Evolutionary conservation across 108 stramenopile genomes (phyloP), one percentile per base, ranked within the genome.

Genomic region (Pseudonitzschia pungens): DNA sequence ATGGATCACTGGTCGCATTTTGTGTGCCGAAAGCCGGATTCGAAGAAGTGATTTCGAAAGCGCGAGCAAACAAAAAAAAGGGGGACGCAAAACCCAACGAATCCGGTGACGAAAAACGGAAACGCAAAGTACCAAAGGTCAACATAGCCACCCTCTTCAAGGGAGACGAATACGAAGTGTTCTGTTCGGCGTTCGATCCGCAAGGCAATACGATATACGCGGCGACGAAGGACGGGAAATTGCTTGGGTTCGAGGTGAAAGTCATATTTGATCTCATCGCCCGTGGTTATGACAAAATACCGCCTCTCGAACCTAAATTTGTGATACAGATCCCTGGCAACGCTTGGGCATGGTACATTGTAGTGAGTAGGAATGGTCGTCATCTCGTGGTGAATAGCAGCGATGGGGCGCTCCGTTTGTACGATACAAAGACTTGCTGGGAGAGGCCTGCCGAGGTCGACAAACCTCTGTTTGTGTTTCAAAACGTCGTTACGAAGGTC

Each of bases 371-470:
- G 45, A 85, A 88, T 68, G 92, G 87, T 27, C 78, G 77, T 54
- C 78, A 69, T 31, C 63, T 93, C 31, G 73, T 91, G 9, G 40
- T 89, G 21, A 93, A 91, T 72, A 89, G 83, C 16, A 76, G 77
- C 41, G 90, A 93, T 80, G 87, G 83, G 53, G 86, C 87, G 9
- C 68, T 93, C 31, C 78, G 88, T 40, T 73, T 93, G 62, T 93
- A 88, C 65, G 45, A 67, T 45, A 82, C 84, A 9, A 77, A 86
- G 26, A 84, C 84, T 43, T 91, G 78, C 60, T 81, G 74, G 81
- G 71, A 50, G 28, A 60, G 40, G 51, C 77, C 72, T 5, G 74
- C 64, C n/a, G 56, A 65, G 44, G 69, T 57, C 57, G 71, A 75
- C 24, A 81, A 82, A 45, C 91, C 88, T 20, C 40, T 69, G 2